Percentiles rank a stretch among this genome's conserved stretches.
These are phyloP conservation scores for Fusarium sp. DNA, from an alignment of 2,329 filamentous ascomycete species.

Conservation along the genomic window DNA sequence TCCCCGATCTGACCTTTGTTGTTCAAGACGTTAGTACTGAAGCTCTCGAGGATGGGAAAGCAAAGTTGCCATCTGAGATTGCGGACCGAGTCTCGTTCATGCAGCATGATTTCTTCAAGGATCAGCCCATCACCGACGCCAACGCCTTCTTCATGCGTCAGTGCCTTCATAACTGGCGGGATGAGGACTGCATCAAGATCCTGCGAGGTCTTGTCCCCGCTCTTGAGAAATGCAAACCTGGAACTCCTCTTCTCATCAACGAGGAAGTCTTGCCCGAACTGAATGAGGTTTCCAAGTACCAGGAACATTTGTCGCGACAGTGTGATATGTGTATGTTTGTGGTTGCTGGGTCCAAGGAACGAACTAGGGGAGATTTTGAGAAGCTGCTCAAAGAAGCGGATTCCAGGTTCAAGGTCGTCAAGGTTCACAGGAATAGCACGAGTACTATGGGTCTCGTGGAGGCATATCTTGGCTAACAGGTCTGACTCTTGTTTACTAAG, in stretches of 20 bases:
- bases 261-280: not conserved
- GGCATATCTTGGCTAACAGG: not conserved
- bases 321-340: not conserved
- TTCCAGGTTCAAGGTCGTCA: not conserved
- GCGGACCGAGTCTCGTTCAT: not conserved
- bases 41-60: not conserved
- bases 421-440: not conserved
- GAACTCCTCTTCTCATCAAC: not conserved
- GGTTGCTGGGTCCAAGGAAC: not conserved
- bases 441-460: not conserved
- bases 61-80: not conserved
- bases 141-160: not conserved
- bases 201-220: not conserved
- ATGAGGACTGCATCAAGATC: not conserved
- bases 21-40: not conserved
- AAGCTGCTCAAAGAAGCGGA: not conserved
- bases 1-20: not conserved
- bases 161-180: not conserved
- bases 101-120: not conserved
- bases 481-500: not conserved
- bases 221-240: not conserved
- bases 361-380: not conserved
- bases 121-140: not conserved
- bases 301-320: not conserved
- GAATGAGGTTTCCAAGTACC: not conserved